Evolutionary conservation across 306 rosid genomes (phyloP), one percentile per base, ranked within the genome.

Genomic region (Prosopis cineraria): DNA sequence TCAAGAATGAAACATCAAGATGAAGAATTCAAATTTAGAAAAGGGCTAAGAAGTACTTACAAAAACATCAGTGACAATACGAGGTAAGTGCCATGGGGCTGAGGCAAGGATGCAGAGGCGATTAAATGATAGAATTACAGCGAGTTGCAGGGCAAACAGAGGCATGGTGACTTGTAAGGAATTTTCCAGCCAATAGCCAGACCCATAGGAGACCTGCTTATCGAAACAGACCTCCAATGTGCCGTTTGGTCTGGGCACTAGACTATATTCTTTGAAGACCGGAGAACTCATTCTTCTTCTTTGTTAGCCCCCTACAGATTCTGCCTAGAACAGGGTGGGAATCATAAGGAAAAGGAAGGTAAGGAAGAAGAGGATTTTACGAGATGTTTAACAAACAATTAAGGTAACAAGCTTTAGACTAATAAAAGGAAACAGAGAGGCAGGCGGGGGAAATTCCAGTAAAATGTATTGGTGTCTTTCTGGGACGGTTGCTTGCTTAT

Each of bases 81-180:
- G 82, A 30, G 88, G 88, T 9, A 82, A 29, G 53, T 70, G 80
- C 60, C 0, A 47, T 17, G 12, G 62, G 40, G 19, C 59, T 10
- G 80, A 59, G 24, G 44, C 2, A 13, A 67, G 20, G 36, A 79
- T 17, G 67, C 77, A 17, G 30, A 76, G 0, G 25, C 86, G 88
- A 60, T 85, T 85, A 66, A 85, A 2, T 31, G 71, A 3, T 12
- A 82, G 63, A 27, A 72, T 66, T 22, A 85, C 7, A 12, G 60
- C 80, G 0, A 85, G 77, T 75, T 85, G 86, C 25, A 82, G 77
- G 22, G 12, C 74, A 67, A 85, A 85, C 4, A 7, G 0, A 33
- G 88, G 88, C 0, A 85, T 5, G 3, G 52, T 79, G 20, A 19
- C 7, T 30, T 50, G 44, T 47, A 75, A 0, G 4, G 86, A 72